Evolutionary conservation across 768 basidiomycete genomes (phyloP).

Genomic region (Butyriboletus loyo): DNA sequence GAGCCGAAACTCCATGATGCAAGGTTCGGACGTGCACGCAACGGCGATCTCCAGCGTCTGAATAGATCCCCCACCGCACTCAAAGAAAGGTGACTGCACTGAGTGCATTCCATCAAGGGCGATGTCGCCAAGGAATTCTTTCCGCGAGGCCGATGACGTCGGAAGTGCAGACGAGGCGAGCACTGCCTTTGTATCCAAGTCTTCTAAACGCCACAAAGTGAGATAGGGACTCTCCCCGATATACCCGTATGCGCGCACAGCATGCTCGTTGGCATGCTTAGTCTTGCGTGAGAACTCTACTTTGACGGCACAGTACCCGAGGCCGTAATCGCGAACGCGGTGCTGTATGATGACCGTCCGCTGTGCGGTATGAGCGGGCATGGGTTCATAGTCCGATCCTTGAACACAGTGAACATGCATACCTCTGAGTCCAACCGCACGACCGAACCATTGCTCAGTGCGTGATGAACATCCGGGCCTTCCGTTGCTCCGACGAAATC

Average conservation of each 20-base stretch:
- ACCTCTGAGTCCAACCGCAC: conserved; percentile 20
- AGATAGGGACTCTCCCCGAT: conserved; percentile 16
- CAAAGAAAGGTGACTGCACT: conserved; percentile 12
- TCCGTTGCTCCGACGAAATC: conserved; percentile 22
- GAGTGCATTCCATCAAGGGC: conserved; percentile 6
- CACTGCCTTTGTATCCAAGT: neutral
- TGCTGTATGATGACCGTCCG: conserved; percentile 20
- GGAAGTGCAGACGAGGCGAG: conserved; percentile 12
- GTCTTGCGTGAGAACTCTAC: conserved; percentile 5
- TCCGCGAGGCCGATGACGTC: conserved; percentile 4
- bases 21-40: conserved; percentile 20
- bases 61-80: conserved; percentile 13
- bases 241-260: conserved; percentile 13
- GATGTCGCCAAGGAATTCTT: conserved; percentile 18
- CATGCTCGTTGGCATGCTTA: neutral
- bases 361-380: neutral
- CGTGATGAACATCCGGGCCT: conserved; percentile 3
- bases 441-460: conserved; percentile 18
- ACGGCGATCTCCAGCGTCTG: conserved; percentile 23
- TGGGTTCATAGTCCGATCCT: neutral
- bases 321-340: conserved; percentile 24
- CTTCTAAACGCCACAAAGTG: conserved; percentile 18
- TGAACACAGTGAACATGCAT: neutral
- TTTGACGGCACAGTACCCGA: conserved; percentile 18
- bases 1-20: conserved; percentile 21